Evolutionary conservation across 345 rosid species (phyloP).

Genomic region (Arabidopsis thaliana): DNA sequence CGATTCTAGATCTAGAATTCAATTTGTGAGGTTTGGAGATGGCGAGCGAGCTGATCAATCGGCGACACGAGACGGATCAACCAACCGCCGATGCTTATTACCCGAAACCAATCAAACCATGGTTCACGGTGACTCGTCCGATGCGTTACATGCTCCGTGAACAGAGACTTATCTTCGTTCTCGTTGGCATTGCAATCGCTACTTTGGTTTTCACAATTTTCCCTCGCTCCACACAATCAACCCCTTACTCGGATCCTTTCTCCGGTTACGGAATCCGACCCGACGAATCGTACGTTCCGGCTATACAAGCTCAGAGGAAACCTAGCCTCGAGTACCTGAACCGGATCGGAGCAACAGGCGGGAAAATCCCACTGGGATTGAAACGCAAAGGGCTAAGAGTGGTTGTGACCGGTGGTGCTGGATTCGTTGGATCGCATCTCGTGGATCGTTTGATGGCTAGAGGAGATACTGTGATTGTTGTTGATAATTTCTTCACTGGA

Average conservation of each 20-base stretch:
- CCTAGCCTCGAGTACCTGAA: slow-evolving; percentile 20
- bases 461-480: slow-evolving; percentile 80
- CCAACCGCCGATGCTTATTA: slow-evolving; percentile 66
- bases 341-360: slow-evolving; percentile 47
- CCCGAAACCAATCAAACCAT: slow-evolving; percentile 85
- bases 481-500: slow-evolving; percentile 83
- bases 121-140: slow-evolving; percentile 68
- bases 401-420: slow-evolving; percentile 84
- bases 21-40: slow-evolving; percentile 34
- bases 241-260: slow-evolving; percentile 26
- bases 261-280: slow-evolving; percentile 42
- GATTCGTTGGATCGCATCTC: slow-evolving; percentile 91
- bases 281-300: slow-evolving; percentile 28
- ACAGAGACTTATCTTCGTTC: slow-evolving; percentile 60
- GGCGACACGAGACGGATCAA: slow-evolving; percentile 80
- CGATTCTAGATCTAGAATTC: slow-evolving; percentile 20
- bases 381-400: slow-evolving; percentile 63
- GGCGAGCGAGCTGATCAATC: slow-evolving; percentile 83
- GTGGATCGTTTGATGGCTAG: slow-evolving; percentile 80
- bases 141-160: slow-evolving; percentile 55
- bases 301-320: slow-evolving; percentile 43
- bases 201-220: slow-evolving; percentile 60
- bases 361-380: slow-evolving; percentile 64
- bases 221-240: slow-evolving; percentile 48
- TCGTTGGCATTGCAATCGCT: slow-evolving; percentile 67